These are phyloP conservation scores for Tanacetum coccineum DNA, from an alignment of 129 eudicot genomes.

Conservation along the genomic window DNA sequence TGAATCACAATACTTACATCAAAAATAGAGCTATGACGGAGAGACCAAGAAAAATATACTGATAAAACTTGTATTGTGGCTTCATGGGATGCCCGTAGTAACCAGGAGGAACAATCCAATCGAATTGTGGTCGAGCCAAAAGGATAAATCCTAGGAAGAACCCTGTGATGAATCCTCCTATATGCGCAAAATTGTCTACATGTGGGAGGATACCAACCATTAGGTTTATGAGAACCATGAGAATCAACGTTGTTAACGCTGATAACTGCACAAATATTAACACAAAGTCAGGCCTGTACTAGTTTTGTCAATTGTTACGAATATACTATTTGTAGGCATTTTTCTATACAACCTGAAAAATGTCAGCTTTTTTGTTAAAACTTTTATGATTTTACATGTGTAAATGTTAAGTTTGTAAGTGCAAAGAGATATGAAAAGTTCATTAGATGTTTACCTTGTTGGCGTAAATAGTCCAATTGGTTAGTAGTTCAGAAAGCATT, in stretches of 20 bases:
- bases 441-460: constrained; percentile 45
- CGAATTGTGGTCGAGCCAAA: constrained; percentile 60
- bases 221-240: constrained; percentile 50
- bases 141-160: constrained; percentile 74
- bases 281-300: no score
- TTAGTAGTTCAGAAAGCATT: constrained; percentile 80
- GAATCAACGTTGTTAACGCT: constrained; percentile 43
- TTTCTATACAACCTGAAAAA: no score
- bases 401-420: no score
- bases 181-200: constrained; percentile 82
- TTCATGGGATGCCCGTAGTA: constrained; percentile 21
- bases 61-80: constrained; percentile 66
- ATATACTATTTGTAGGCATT: no score
- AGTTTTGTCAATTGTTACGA: no score
- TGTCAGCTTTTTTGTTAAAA: no score
- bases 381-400: no score
- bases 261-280: constrained; percentile 22
- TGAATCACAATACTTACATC: constrained; percentile 47
- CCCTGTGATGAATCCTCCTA: constrained; percentile 84
- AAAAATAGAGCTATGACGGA: constrained; percentile 32
- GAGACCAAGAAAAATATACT: constrained; percentile 32
- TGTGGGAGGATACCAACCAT: constrained; percentile 82
- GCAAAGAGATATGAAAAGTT: not conserved
- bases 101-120: constrained; percentile 52
- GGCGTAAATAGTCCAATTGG: constrained; percentile 76